Percentiles rank a stretch among this genome's conserved stretches.
These are phyloP conservation scores for Hemileccinum rubropunctum DNA, from an alignment of 768 basidiomycete species.

Conservation along the genomic window DNA sequence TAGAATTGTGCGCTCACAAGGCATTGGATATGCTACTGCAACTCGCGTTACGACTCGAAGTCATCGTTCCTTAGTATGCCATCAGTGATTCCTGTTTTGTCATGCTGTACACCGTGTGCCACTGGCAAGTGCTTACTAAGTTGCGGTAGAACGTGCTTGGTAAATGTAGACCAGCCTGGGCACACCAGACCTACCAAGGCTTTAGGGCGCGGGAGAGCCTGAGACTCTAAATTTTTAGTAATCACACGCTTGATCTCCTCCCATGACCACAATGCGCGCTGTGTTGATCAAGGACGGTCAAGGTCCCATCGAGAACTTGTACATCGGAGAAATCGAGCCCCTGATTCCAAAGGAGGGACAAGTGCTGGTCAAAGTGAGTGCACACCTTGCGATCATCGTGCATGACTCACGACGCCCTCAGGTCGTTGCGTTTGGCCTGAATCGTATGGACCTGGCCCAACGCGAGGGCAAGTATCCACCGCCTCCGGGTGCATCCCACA, in stretches of 20 bases:
- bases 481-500: conserved; percentile 71
- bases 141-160: background rate
- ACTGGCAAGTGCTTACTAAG: too few species aligned
- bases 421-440: conserved; percentile 85
- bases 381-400: background rate
- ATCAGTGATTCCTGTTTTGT: too few species aligned
- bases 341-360: conserved; percentile 57
- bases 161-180: too few species aligned
- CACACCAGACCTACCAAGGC: background rate
- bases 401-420: conserved; percentile 26
- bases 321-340: conserved; percentile 66
- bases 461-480: conserved; percentile 68
- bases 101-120: conserved; percentile 1
- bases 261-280: conserved; percentile 59
- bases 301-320: conserved; percentile 75
- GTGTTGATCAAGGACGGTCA: conserved; percentile 73
- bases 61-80: too few species aligned
- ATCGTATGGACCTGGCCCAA: conserved; percentile 81
- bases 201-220: too few species aligned
- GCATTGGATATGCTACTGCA: too few species aligned
- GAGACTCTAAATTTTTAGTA: too few species aligned
- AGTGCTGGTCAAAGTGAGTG: conserved; percentile 75
- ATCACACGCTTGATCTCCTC: too few species aligned
- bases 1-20: too few species aligned
- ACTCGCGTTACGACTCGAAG: too few species aligned